These are phyloP conservation scores for Sporothrix inflata DNA, from an alignment of 2,329 filamentous ascomycete species.

Conservation along the genomic window DNA sequence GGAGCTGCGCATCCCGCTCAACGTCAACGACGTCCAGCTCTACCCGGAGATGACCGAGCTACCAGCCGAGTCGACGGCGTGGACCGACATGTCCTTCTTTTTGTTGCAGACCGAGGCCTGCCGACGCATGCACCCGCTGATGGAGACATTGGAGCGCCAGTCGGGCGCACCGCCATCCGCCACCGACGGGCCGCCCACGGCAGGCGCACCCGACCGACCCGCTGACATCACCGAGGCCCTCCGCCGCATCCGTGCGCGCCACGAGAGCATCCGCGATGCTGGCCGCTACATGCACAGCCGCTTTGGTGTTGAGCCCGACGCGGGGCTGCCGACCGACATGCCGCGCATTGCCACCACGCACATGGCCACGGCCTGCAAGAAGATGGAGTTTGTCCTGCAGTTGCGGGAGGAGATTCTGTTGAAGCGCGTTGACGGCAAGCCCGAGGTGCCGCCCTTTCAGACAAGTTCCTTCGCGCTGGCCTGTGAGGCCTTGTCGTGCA, in stretches of 20 bases:
- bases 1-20: constrained; percentile 58
- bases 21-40: constrained; percentile 59
- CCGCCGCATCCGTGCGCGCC: not conserved
- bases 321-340: not conserved
- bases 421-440: too few relatives aligned
- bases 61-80: constrained; percentile 46
- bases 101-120: constrained; percentile 43
- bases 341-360: constrained; percentile 13
- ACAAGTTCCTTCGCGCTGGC: not conserved
- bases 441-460: not conserved
- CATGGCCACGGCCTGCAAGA: constrained; percentile 21
- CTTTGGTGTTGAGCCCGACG: not conserved
- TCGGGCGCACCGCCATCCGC: not conserved
- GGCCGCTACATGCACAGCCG: not conserved
- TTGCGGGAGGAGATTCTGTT: constrained; percentile 13
- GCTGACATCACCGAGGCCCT: not conserved
- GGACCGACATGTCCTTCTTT: constrained; percentile 56
- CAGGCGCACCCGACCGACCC: not conserved
- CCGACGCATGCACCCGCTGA: constrained; percentile 4
- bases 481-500: constrained; percentile 2
- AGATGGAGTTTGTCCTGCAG: constrained; percentile 27
- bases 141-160: not conserved
- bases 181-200: not conserved
- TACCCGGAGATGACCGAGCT: constrained; percentile 52
- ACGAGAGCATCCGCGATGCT: not conserved